Percentiles rank a stretch among this genome's conserved stretches.
Evolutionary conservation across 176 grass and related monocot species (phyloP).

Genomic region (Ampelocalamus luodianensis): DNA sequence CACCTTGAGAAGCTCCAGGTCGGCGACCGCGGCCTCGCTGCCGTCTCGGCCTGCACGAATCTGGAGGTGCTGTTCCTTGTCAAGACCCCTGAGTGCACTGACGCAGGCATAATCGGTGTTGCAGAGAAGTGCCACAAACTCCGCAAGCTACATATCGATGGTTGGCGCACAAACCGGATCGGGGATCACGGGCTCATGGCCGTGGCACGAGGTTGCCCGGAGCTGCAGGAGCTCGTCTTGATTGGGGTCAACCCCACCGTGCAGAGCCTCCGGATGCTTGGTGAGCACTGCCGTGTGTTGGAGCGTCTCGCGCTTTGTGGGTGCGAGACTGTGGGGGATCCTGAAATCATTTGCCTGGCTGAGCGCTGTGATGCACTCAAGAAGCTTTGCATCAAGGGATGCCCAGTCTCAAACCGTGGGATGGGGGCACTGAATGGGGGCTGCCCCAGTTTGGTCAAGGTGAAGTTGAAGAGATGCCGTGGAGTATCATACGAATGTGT

Average conservation of each 20-base stretch:
- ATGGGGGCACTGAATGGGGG: constrained; percentile 77
- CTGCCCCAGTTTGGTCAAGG: constrained; percentile 88
- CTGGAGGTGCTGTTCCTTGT: constrained; percentile 89
- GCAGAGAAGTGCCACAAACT: constrained; percentile 75
- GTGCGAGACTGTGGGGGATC: constrained; percentile 81
- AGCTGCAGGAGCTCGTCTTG: constrained; percentile 87
- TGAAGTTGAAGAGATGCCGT: constrained; percentile 92
- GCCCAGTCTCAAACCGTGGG: constrained; percentile 82
- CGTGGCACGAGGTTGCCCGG: constrained; percentile 61
- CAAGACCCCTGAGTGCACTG: constrained; percentile 91
- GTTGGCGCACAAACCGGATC: constrained; percentile 88
- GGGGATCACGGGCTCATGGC: constrained; percentile 80
- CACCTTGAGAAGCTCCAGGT: constrained; percentile 98
- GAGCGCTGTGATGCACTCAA: constrained; percentile 74
- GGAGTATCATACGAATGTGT: constrained; percentile 67
- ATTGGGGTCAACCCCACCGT: constrained; percentile 85
- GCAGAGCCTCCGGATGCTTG: constrained; percentile 71
- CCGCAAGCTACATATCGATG: constrained; percentile 89
- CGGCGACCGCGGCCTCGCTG: constrained; percentile 70
- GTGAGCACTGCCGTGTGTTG: constrained; percentile 64
- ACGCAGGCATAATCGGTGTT: constrained; percentile 68
- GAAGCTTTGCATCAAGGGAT: constrained; percentile 98
- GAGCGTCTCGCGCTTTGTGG: constrained; percentile 92
- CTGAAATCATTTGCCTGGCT: constrained; percentile 88
- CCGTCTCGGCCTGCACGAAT: constrained; percentile 56